phyloP scores from a whole-genome alignment of 495 filamentous ascomycete genomes.

The Aspergillus carlsbadensis region DNA sequence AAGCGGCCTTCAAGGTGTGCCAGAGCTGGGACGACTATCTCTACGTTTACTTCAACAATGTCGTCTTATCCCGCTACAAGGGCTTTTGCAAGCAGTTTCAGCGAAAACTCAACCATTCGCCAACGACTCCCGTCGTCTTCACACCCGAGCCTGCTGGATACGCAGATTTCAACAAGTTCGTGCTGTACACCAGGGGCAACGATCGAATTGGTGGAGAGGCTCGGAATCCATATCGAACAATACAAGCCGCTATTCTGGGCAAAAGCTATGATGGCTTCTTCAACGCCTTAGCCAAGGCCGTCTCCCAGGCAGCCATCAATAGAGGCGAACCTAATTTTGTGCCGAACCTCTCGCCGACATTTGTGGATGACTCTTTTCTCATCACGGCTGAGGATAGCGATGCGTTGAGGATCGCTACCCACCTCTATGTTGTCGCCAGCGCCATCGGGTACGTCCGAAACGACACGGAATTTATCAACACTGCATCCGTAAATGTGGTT shows the following conservation, averaged over 20 bases:
- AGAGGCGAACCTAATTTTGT: slow-evolving; percentile 27
- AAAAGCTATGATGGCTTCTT: slow-evolving; percentile 42
- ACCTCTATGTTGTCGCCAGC: slow-evolving; percentile 50
- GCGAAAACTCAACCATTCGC: slow-evolving; percentile 40
- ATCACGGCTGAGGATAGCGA: slow-evolving; percentile 42
- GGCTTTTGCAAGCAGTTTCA: slow-evolving; percentile 47
- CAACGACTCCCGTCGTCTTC: slow-evolving; percentile 32
- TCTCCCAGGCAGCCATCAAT: slow-evolving; percentile 32
- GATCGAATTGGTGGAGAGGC: slow-evolving; percentile 38
- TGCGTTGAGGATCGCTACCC: slow-evolving; percentile 42
- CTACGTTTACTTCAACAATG: slow-evolving; percentile 84
- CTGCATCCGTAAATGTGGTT: slow-evolving; percentile 51
- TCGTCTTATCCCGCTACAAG: slow-evolving; percentile 58
- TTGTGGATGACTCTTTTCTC: slow-evolving; percentile 36
- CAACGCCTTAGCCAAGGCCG: slow-evolving; percentile 34
- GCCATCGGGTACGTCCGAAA: slow-evolving; percentile 34
- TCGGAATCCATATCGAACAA: slow-evolving; percentile 45
- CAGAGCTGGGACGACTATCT: slow-evolving; percentile 84
- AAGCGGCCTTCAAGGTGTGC: slow-evolving; percentile 73
- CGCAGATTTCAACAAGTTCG: slow-evolving; percentile 38
- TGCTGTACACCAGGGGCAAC: slow-evolving; percentile 36
- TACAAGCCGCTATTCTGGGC: slow-evolving; percentile 47
- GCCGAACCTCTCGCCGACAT: slow-evolving; percentile 27
- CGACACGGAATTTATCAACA: slow-evolving; percentile 34
- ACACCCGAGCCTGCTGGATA: slow-evolving; percentile 41